Evolutionary conservation across 129 eudicot genomes (phyloP), one percentile per base, ranked within the genome.

Genomic region (Flaveria trinervia): DNA sequence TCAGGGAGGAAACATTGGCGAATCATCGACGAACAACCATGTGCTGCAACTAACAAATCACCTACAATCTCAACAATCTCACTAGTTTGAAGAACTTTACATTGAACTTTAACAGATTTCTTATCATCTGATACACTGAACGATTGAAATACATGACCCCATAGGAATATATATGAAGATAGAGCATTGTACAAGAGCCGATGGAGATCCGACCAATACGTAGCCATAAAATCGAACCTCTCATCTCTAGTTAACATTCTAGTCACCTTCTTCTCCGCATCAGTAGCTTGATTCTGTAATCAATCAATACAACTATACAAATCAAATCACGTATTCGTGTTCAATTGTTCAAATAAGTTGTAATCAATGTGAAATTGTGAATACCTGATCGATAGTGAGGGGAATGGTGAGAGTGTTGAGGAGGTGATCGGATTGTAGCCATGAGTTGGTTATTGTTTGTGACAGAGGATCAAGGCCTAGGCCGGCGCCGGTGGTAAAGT

Each of bases 191-290:
- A 86, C 41, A 93, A 77, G 71, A 93, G 90, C 61, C 83, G 66
- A 68, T 93, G 94, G 74, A 93, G 92, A 77, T 93, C 98, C 44
- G 96, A 78, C 98, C 98, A 93, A 61, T 90, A 69, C 28, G 94
- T 88, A 71, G 98, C 98, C 85, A 88, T 80, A 55, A 90, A 90
- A 72, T 93, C 88, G 84, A 93, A 93, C 79, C 82, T 71, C 72
- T 90, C 92, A 6, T 93, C 98, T 73, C 92, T 90, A 28, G 96
- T 77, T 30, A 92, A 80, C 23, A 77, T 39, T 66, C 85, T 16
- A 70, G 70, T 85, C 14, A 17, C 71, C 77, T 88, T 92, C 72
- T 75, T 84, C 65, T 86, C 86, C 33, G 74, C 87, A 76, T 85
- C 85, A 25, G 92, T 88, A 72, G 76, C 89, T 80, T 88, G 84